Evolutionary conservation across 768 basidiomycete species (phyloP).

Genomic region (Russula sp.): DNA sequence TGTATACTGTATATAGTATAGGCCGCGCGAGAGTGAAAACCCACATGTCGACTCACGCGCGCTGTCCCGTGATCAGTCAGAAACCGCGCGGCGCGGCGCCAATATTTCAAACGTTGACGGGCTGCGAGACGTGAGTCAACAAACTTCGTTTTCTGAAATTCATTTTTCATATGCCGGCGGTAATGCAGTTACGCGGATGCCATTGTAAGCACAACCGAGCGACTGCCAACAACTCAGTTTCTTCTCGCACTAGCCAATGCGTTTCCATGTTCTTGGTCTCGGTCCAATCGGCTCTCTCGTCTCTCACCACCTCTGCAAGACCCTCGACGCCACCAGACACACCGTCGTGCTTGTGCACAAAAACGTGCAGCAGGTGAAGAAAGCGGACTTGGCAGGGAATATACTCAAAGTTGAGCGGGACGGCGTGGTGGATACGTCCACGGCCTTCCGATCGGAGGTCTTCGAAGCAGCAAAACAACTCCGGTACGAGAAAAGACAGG

Average conservation of each 20-base stretch:
- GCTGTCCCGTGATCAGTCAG: neutral
- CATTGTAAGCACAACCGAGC: neutral
- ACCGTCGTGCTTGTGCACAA: conserved; percentile 69
- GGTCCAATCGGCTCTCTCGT: conserved; percentile 82
- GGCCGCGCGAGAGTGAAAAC: no score
- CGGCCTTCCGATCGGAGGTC: conserved; percentile 47
- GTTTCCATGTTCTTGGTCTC: conserved; percentile 70
- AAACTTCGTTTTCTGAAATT: neutral
- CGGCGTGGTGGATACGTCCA: conserved; percentile 39
- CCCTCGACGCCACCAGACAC: conserved; percentile 42
- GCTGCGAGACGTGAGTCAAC: neutral
- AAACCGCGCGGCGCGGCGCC: no score
- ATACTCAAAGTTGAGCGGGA: conserved; percentile 44
- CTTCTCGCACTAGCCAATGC: conserved; percentile 40
- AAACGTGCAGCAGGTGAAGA: conserved; percentile 35
- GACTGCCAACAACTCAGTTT: neutral
- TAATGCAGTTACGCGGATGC: neutral
- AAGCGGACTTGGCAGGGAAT: conserved; percentile 32
- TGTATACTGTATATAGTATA: no score
- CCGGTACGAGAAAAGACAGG: conserved; percentile 4
- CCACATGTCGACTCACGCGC: neutral
- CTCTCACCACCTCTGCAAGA: conserved; percentile 68
- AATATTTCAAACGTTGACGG: neutral
- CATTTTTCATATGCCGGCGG: neutral
- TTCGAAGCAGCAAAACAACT: conserved; percentile 30